Percentiles rank a stretch among this genome's conserved stretches.
phyloP scores from a whole-genome alignment of 176 grass and related monocot species.

The Aegilops umbellulata region DNA sequence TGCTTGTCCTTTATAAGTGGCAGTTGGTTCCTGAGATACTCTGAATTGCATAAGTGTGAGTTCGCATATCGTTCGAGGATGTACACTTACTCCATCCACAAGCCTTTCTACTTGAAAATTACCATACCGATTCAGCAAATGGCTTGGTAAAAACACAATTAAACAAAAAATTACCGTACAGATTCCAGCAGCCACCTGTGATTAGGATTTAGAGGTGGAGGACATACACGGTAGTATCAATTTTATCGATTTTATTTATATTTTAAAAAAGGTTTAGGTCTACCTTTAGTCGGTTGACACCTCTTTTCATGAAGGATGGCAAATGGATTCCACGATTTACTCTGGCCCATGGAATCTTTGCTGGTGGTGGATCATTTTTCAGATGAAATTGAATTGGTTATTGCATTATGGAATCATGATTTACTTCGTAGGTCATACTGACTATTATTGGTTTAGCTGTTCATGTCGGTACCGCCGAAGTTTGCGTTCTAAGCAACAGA shows the following conservation, averaged over 20 bases:
- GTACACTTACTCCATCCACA: not conserved
- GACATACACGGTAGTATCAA: not conserved
- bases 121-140: not conserved
- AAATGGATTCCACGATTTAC: conserved; percentile 35
- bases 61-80: conserved; percentile 1
- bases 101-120: not conserved
- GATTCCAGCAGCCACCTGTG: not conserved
- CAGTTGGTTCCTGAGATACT: conserved; percentile 7
- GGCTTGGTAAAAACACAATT: not conserved
- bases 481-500: conserved; percentile 38
- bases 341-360: conserved; percentile 42
- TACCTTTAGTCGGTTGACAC: conserved; percentile 19
- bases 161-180: not conserved
- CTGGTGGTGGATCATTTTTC: conserved; percentile 13
- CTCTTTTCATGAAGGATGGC: conserved; percentile 32
- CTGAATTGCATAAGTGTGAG: conserved; percentile 4
- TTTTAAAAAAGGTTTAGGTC: conserved; percentile 13
- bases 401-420: conserved; percentile 17
- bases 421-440: not conserved
- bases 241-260: conserved; percentile 15
- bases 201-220: not conserved
- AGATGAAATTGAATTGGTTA: conserved; percentile 11
- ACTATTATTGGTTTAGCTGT: conserved; percentile 27
- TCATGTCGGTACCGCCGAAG: conserved; percentile 4
- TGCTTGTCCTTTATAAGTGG: not conserved